Percentiles rank a stretch among this genome's conserved stretches.
phyloP scores from a whole-genome alignment of 2,329 filamentous ascomycete species.

The Ophiosphaerella herpotricha region DNA sequence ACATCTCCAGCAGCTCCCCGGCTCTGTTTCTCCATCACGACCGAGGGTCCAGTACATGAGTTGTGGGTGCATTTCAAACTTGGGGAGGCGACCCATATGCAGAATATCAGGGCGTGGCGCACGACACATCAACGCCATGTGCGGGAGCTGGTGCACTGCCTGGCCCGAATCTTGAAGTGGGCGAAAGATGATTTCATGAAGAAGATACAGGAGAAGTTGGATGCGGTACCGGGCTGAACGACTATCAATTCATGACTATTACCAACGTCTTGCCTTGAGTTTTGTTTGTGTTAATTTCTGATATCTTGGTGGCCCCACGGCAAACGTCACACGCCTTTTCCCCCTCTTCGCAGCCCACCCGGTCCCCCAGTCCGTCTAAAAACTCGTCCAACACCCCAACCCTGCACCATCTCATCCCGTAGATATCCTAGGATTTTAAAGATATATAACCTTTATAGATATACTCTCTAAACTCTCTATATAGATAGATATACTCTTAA shows the following conservation, averaged over 20 bases:
- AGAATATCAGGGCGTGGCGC: slow-evolving; percentile 11
- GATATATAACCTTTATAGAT: too few relatives aligned
- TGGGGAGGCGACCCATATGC: slow-evolving; percentile 12
- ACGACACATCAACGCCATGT: slow-evolving; percentile 10
- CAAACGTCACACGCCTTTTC: slow-evolving; percentile 1
- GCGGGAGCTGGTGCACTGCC: slow-evolving; percentile 10
- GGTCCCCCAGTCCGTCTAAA: neutral
- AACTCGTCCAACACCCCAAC: too few relatives aligned
- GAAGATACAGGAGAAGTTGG: slow-evolving; percentile 9
- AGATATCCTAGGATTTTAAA: too few relatives aligned
- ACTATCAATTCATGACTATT: neutral
- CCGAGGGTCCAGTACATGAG: slow-evolving; percentile 22
- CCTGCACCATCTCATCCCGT: too few relatives aligned
- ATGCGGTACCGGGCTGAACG: slow-evolving; percentile 4
- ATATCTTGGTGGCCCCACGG: slow-evolving; percentile 3
- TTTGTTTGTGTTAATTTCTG: slow-evolving; percentile 5
- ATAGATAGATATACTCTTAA: too few relatives aligned
- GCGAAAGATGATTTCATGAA: slow-evolving; percentile 5
- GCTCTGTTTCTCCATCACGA: slow-evolving; percentile 11
- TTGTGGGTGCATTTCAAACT: slow-evolving; percentile 20
- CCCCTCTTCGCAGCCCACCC: slow-evolving; percentile 1
- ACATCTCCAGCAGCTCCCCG: neutral
- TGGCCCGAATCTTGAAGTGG: slow-evolving; percentile 13
- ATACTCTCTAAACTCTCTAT: too few relatives aligned
- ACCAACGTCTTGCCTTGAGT: slow-evolving; percentile 3